Conservation (phyloP, 192 early-diverging fungal species). For the Neocallimastix lanati region DNA sequence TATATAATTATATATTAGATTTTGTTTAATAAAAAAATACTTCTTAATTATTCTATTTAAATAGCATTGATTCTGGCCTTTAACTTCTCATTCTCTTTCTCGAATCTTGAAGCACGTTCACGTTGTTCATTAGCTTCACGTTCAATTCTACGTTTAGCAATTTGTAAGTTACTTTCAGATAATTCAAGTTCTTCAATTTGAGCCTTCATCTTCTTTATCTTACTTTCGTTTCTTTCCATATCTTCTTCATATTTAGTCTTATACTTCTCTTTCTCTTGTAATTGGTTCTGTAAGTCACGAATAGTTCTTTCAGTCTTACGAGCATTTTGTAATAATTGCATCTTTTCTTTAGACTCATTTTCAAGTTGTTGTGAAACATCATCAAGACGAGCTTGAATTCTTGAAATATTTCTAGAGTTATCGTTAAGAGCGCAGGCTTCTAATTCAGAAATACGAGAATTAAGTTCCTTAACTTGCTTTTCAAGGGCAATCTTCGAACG, state of each 20-base stretch:
- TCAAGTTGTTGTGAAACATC: slow-evolving; percentile 39
- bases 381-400: slow-evolving; percentile 38
- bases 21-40: no score
- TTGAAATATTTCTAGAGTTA: slow-evolving; percentile 28
- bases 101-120: slow-evolving; percentile 26
- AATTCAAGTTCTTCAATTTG: slow-evolving; percentile 50
- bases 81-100: slow-evolving; percentile 25
- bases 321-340: slow-evolving; percentile 29
- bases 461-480: slow-evolving; percentile 65
- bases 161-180: slow-evolving; percentile 31
- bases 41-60: no score
- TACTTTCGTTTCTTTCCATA: slow-evolving; percentile 46
- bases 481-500: slow-evolving; percentile 47
- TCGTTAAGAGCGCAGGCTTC: slow-evolving; percentile 44
- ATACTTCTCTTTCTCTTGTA: slow-evolving; percentile 59
- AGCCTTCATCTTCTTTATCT: slow-evolving; percentile 36
- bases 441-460: slow-evolving; percentile 52
- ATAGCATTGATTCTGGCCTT: slow-evolving; percentile 1
- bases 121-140: slow-evolving; percentile 42
- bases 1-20: no score
- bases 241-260: slow-evolving; percentile 48
- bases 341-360: slow-evolving; percentile 40
- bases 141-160: slow-evolving; percentile 50
- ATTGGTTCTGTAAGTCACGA: slow-evolving; percentile 71
- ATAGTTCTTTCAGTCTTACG: slow-evolving; percentile 53